Conservation (phyloP, 352 stramenopile species). For the Globisporangium cylindrosporum region DNA sequence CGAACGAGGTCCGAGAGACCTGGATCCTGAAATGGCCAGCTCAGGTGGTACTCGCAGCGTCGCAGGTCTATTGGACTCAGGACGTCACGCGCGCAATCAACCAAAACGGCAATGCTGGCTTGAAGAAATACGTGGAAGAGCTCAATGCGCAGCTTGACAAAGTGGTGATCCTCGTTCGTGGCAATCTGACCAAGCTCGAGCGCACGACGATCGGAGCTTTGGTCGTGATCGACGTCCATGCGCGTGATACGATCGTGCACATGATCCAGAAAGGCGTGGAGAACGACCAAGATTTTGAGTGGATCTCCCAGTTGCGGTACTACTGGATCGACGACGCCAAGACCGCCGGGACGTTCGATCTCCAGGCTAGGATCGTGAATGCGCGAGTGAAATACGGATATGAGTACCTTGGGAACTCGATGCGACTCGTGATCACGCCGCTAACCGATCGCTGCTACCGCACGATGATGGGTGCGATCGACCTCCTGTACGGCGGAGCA, state of each 20-base stretch:
- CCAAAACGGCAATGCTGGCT: constrained; percentile 53
- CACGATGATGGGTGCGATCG: constrained; percentile 93
- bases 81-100: constrained; percentile 89
- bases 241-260: constrained; percentile 88
- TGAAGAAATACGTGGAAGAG: constrained; percentile 76
- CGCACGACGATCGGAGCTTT: constrained; percentile 91
- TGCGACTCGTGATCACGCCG: constrained; percentile 93
- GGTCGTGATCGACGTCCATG: constrained; percentile 92
- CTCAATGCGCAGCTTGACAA: constrained; percentile 88
- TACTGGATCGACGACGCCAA: constrained; percentile 87
- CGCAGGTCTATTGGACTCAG: constrained; percentile 93
- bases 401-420: constrained; percentile 93
- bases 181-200: constrained; percentile 89
- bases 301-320: constrained; percentile 92
- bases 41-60: constrained; percentile 91
- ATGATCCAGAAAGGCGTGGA: constrained; percentile 91
- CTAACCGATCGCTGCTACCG: constrained; percentile 94
- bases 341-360: constrained; percentile 42
- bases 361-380: constrained; percentile 89
- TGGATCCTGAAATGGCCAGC: constrained; percentile 95
- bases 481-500: constrained; percentile 91
- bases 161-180: constrained; percentile 91
- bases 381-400: constrained; percentile 86
- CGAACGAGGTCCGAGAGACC: constrained; percentile 60
- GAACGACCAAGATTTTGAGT: constrained; percentile 91